Base-by-base conservation (phyloP, 2,329 filamentous ascomycete genomes). In the Aspergillus sp. region DNA sequence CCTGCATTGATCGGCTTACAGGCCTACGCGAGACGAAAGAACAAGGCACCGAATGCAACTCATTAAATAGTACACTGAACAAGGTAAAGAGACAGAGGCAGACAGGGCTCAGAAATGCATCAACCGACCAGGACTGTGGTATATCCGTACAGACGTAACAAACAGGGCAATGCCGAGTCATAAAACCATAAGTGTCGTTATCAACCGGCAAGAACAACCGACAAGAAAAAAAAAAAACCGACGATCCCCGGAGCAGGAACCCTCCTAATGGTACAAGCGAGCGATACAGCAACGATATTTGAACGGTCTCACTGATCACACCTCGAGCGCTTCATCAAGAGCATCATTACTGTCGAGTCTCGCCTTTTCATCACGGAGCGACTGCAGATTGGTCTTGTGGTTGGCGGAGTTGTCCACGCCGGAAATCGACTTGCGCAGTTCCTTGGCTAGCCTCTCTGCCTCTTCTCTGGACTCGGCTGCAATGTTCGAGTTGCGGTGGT, bases 381-480 rank as follows among this genome's bases (percentile, higher is more conserved):
- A 67, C 22, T 72, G 70, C 22, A 73, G 58, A 28, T 71, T 68
- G 15, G 66, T 69, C 23, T 66, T 64, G 13, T 64, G 66, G 3
- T 71, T 15, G 34, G 15, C 11, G 2, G 11, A 3, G 11, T 13
- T 41, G 34, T 41, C 34, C 34, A 4, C 72, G 9, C 69, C 70
- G 4, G 74, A 74, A 41, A 79, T 72, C 4, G 77, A 79, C 49
- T 74, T 71, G 11, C 77, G 72, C 45, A 79, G 69, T 59, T 80
- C 77, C 47, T 71, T 68, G 19, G 72, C 71, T 6, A 75, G 68
- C 59, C 75, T 70, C n/a, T 74, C 72, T 31, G 72, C 70, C 58
- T 77, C 77, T 43, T 71, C 73, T 17, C 71, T 65, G 17, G 73
- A 73, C 0, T 72, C 71, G 4, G 70, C 71, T 25, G 75, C 75